Evolutionary conservation across 1,284 basidiomycete genomes (phyloP).

Genomic region (Ganoderma lucidum): DNA sequence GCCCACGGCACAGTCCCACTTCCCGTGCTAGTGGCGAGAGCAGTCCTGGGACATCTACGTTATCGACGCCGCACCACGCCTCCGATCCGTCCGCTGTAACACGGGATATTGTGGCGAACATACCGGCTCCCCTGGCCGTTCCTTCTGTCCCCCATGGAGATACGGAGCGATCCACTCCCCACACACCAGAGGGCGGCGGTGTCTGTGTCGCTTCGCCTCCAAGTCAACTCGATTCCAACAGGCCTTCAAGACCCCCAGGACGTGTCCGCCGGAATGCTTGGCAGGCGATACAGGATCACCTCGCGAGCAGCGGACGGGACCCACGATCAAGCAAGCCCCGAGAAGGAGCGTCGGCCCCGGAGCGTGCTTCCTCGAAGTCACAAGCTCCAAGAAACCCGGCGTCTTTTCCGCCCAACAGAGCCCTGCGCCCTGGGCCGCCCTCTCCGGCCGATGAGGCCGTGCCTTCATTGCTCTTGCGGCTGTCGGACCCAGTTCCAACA

Average conservation of each 20-base stretch:
- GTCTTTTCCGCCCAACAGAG: conserved; percentile 21
- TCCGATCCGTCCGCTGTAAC: conserved; percentile 18
- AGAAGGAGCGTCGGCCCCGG: conserved; percentile 21
- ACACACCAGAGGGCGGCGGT: not conserved
- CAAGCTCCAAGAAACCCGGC: conserved; percentile 19
- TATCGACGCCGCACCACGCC: conserved; percentile 21
- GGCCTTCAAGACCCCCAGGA: conserved; percentile 9
- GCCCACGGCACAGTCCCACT: conserved; percentile 11
- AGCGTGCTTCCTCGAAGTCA: conserved; percentile 21
- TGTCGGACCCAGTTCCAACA: conserved; percentile 32
- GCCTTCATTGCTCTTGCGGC: conserved; percentile 35
- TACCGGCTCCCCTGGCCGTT: conserved; percentile 7
- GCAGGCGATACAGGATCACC: conserved; percentile 59
- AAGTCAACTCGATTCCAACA: not conserved
- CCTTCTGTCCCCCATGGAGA: conserved; percentile 2
- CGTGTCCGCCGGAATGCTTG: conserved; percentile 43
- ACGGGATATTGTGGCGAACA: conserved; percentile 4
- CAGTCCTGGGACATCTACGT: conserved; percentile 8
- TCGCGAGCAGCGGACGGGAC: conserved; percentile 36
- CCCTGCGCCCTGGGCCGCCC: conserved; percentile 24
- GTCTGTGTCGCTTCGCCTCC: not conserved
- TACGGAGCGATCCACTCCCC: not conserved
- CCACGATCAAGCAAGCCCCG: conserved; percentile 15
- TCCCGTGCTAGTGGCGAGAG: conserved; percentile 13
- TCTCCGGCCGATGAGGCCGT: conserved; percentile 21